These are phyloP conservation scores for Pythium dissotocum DNA, from an alignment of 352 stramenopile species.

Conservation along the genomic window DNA sequence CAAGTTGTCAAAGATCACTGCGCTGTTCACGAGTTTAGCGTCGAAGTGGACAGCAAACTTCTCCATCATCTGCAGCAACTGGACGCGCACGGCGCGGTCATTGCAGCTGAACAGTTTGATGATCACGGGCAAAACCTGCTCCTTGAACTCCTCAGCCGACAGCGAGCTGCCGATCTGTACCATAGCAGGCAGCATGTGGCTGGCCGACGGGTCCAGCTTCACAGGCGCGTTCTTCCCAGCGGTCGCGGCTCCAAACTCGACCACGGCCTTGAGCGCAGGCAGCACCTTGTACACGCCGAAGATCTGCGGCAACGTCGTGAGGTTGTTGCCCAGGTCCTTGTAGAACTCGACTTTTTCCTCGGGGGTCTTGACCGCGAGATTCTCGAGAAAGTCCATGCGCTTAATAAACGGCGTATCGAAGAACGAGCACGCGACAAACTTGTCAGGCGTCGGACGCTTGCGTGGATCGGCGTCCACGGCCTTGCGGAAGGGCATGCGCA, in stretches of 20 bases:
- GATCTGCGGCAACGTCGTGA: slow-evolving; percentile 60
- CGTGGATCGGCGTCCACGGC: slow-evolving; percentile 68
- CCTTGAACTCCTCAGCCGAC: slow-evolving; percentile 81
- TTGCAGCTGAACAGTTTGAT: slow-evolving; percentile 92
- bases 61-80: slow-evolving; percentile 92
- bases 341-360: slow-evolving; percentile 95
- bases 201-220: slow-evolving; percentile 83
- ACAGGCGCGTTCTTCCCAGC: slow-evolving; percentile 59
- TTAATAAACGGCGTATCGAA: slow-evolving; percentile 94
- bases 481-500: slow-evolving; percentile 78
- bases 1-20: slow-evolving; percentile 90
- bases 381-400: slow-evolving; percentile 93
- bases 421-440: slow-evolving; percentile 87
- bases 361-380: slow-evolving; percentile 91
- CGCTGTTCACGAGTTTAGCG: slow-evolving; percentile 89
- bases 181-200: slow-evolving; percentile 87
- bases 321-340: slow-evolving; percentile 87
- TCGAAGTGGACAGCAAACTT: slow-evolving; percentile 89
- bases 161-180: slow-evolving; percentile 84
- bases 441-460: slow-evolving; percentile 78
- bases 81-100: slow-evolving; percentile 87
- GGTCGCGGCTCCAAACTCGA: slow-evolving; percentile 72
- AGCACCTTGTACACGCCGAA: slow-evolving; percentile 89
- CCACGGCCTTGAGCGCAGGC: slow-evolving; percentile 76
- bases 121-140: slow-evolving; percentile 87